A percentile compares a stretch with the other conserved stretches of the same genome.
Conservation (phyloP, 2,329 filamentous ascomycete genomes). For the Coniochaeta pulveracea region DNA sequence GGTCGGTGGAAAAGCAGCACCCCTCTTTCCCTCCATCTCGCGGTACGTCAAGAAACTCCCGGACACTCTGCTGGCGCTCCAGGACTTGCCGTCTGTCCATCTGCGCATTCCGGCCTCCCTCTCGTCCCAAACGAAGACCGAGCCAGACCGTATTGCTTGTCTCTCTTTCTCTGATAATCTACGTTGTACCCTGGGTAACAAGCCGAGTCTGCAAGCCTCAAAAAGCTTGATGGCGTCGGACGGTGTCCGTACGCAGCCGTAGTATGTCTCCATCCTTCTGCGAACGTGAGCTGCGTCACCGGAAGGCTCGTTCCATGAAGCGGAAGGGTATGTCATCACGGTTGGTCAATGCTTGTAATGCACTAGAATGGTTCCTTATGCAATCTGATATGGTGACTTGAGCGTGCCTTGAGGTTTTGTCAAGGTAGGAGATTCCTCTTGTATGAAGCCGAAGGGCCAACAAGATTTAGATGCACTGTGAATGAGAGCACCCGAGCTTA, state of each 20-base stretch:
- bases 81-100: slow-evolving; percentile 98
- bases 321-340: no score
- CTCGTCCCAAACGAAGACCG: slow-evolving; percentile 99
- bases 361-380: no score
- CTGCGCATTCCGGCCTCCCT: slow-evolving; percentile 94
- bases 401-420: no score
- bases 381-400: no score
- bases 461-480: no score
- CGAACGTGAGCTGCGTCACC: background rate
- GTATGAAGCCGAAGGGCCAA: no score
- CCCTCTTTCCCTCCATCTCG: slow-evolving; percentile 97
- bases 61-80: slow-evolving; percentile 94
- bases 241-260: slow-evolving; percentile 90
- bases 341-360: no score
- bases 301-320: no score
- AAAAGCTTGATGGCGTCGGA: slow-evolving; percentile 97
- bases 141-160: slow-evolving; percentile 90
- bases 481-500: no score
- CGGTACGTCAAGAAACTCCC: slow-evolving; percentile 96
- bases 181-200: slow-evolving; percentile 84
- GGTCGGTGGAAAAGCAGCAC: slow-evolving; percentile 57
- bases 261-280: slow-evolving; percentile 81
- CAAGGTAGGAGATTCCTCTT: no score
- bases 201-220: slow-evolving; percentile 82
- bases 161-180: slow-evolving; percentile 93